A percentile compares a stretch with the other conserved stretches of the same genome.
Evolutionary conservation across 106 monocot genomes (phyloP).

Genomic region (Acorus calamus): DNA sequence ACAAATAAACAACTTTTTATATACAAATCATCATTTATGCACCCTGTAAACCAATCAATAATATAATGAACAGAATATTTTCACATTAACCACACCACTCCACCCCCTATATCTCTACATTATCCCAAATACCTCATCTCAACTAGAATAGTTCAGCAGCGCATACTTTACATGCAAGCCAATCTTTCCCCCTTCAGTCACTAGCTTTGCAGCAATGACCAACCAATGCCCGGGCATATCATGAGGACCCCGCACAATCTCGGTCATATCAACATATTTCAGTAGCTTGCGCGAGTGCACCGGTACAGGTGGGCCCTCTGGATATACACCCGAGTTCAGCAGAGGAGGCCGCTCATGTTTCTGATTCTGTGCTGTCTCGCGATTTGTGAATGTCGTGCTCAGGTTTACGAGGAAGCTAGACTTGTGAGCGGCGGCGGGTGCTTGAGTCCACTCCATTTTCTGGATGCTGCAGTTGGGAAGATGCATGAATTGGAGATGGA

Average conservation of each 20-base stretch:
- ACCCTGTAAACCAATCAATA: background rate
- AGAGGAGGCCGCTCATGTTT: constrained; percentile 33
- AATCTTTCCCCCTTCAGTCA: constrained; percentile 73
- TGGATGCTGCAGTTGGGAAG: constrained; percentile 56
- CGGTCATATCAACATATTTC: constrained; percentile 69
- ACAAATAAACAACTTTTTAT: too few relatives aligned
- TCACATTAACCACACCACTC: background rate
- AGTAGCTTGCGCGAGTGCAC: constrained; percentile 57
- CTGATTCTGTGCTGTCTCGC: constrained; percentile 4
- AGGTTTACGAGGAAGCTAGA: constrained; percentile 59
- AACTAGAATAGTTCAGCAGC: constrained; percentile 40
- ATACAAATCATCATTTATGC: too few relatives aligned
- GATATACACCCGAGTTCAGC: constrained; percentile 71
- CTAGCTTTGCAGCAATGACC: constrained; percentile 72
- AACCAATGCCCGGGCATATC: constrained; percentile 92
- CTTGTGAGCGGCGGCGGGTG: constrained; percentile 41
- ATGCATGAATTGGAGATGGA: constrained; percentile 65
- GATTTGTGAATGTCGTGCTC: constrained; percentile 69
- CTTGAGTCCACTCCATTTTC: constrained; percentile 39
- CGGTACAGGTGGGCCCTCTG: constrained; percentile 75
- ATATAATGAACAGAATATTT: background rate
- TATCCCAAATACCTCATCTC: background rate
- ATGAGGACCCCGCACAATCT: constrained; percentile 72
- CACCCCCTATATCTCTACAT: background rate
- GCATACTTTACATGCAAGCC: constrained; percentile 76